Conservation (phyloP, 306 rosid species). For the Quercus robur region DNA sequence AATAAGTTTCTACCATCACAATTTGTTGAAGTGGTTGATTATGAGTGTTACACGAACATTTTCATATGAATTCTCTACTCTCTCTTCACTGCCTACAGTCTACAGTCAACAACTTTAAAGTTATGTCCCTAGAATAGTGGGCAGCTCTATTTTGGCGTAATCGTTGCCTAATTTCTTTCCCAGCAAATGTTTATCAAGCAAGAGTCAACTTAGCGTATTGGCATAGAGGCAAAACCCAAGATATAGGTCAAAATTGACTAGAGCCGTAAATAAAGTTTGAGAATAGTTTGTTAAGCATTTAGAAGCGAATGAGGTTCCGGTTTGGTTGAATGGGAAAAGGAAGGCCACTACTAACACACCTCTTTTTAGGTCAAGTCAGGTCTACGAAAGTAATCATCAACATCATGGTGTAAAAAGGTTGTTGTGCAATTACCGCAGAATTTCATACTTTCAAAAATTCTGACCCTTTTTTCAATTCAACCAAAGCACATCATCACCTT, state of each 20-base stretch:
- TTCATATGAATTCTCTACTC: no score
- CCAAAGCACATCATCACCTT: conserved; percentile 1
- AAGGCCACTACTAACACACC: conserved; percentile 15
- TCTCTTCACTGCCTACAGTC: no score
- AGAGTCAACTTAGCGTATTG: neutral
- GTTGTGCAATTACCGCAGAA: neutral
- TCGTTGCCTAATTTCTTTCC: neutral
- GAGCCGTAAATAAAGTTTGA: neutral
- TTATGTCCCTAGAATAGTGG: no score
- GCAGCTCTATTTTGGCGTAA: no score
- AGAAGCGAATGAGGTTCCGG: neutral
- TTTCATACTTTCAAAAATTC: conserved; percentile 16
- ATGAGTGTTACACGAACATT: no score
- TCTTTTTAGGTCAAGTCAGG: conserved; percentile 31
- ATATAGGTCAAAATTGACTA: neutral
- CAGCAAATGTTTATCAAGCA: neutral
- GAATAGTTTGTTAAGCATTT: neutral
- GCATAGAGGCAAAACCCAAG: neutral
- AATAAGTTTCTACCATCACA: no score
- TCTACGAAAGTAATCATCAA: conserved; percentile 17
- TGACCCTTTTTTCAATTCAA: conserved; percentile 6
- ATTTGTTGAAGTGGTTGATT: no score
- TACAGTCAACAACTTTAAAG: no score
- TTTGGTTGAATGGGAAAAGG: conserved; percentile 14
- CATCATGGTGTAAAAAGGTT: conserved; percentile 13